Conservation (phyloP, 164 flowering plant genomes). For the Dillenia suffruticosa region DNA sequence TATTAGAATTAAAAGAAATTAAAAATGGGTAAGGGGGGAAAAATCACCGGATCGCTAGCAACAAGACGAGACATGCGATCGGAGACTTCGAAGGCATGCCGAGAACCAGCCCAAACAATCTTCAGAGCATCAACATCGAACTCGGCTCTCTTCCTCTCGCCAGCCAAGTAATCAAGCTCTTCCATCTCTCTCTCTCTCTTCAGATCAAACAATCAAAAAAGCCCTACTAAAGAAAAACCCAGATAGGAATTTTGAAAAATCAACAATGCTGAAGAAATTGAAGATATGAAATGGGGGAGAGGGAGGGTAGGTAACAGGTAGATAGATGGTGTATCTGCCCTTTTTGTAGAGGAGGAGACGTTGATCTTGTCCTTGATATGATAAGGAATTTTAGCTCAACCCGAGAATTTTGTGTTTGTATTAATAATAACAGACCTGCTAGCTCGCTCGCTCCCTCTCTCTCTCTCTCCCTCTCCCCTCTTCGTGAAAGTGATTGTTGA, state of each 20-base stretch:
- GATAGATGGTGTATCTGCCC: too few species aligned
- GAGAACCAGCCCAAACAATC: slow-evolving; percentile 98
- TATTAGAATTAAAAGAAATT: neutral
- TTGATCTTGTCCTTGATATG: too few species aligned
- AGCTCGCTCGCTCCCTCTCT: too few species aligned
- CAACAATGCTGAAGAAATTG: too few species aligned
- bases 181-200: slow-evolving; percentile 31
- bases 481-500: too few species aligned
- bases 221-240: neutral
- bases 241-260: neutral
- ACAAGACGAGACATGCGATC: slow-evolving; percentile 86
- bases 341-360: too few species aligned
- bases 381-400: too few species aligned
- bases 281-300: too few species aligned
- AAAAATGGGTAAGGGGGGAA: neutral
- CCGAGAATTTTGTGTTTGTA: too few species aligned
- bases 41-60: slow-evolving; percentile 76
- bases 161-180: slow-evolving; percentile 59
- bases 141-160: slow-evolving; percentile 63
- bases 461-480: too few species aligned
- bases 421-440: too few species aligned
- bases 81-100: slow-evolving; percentile 50
- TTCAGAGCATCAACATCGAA: slow-evolving; percentile 94
- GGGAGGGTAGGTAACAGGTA: too few species aligned
- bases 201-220: neutral